Evolutionary conservation across 805 yeast genomes (phyloP).

Genomic region (Hanseniaspora hatyaiensis): DNA sequence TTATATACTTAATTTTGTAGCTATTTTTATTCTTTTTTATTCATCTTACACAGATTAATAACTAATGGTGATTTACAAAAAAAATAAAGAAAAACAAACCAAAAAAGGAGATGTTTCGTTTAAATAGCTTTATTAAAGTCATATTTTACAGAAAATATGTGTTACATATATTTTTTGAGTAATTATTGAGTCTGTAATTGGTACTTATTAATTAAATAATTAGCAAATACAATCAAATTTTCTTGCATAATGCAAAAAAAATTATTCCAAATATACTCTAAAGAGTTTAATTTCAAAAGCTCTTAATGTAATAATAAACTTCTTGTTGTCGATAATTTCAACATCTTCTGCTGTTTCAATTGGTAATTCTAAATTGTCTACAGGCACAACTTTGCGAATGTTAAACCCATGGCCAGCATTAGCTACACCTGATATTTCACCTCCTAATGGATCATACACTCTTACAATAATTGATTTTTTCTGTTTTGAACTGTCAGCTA

Average conservation of each 20-base stretch:
- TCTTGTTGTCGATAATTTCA: slow-evolving; percentile 31
- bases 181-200: too few relatives aligned
- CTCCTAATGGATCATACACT: slow-evolving; percentile 82
- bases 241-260: neutral
- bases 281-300: slow-evolving; percentile 25
- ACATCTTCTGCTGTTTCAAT: slow-evolving; percentile 1
- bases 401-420: slow-evolving; percentile 32
- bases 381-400: slow-evolving; percentile 39
- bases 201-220: too few relatives aligned
- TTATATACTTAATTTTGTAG: too few relatives aligned
- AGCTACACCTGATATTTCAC: slow-evolving; percentile 46
- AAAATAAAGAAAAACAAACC: too few relatives aligned
- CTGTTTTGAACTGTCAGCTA: slow-evolving; percentile 21
- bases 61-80: too few relatives aligned
- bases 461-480: slow-evolving; percentile 52
- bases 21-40: too few relatives aligned
- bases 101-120: too few relatives aligned
- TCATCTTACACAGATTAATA: too few relatives aligned
- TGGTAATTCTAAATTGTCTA: slow-evolving; percentile 43
- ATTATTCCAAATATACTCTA: slow-evolving; percentile 19
- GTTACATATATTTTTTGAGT: too few relatives aligned
- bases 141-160: too few relatives aligned
- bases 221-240: too few relatives aligned
- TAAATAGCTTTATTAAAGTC: too few relatives aligned
- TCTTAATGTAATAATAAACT: slow-evolving; percentile 18